Evolutionary conservation across 2,329 filamentous ascomycete genomes (phyloP), one percentile per base, ranked within the genome.

Genomic region (Hymenoscyphus fraxineus): DNA sequence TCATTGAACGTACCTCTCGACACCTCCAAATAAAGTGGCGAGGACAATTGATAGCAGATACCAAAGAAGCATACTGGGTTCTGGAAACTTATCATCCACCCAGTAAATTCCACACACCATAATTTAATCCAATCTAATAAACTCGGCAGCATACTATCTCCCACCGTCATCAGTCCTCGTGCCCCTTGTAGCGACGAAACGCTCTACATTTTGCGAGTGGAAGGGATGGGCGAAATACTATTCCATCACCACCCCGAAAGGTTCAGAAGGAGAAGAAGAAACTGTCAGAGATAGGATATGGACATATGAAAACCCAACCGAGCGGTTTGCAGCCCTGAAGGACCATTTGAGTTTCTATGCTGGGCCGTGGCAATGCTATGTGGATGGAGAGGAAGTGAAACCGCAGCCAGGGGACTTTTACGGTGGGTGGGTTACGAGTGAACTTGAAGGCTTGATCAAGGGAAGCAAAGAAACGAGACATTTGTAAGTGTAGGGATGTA

Each of bases 391-490:
- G 73, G 79, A 79, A 70, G 85, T 87, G 22, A 78, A 82, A 73
- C 77, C 84, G 47, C 84, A 87, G 76, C 83, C 83, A 16, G 84
- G 84, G 7, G 85, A 88, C 69, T 88, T 87, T 68, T 88, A 87
- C 74, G 85, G 86, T 31, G 85, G 85, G 2, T 88, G 86, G 85
- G 82, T 85, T 66, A 87, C 84, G 59, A 81, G 80, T 66, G 85
- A 88, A 64, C 80, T 88, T 66, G 81, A 83, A 68, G 82, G 84
- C 38, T 79, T 72, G 40, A 76, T 82, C 38, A 82, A 82, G 66
- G 80, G 80, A 7, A 79, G 70, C 64, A 66, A 59, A 16, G 69
- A 66, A 44, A 73, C 72, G 27, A 70, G 71, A 27, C 56, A 62
- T 39, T 59, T 65, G 27, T 65, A 56, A 59, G 39, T 58, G 44